Base-by-base conservation (phyloP, 139 green algal genomes). In the Coelastrella sp. region DNA sequence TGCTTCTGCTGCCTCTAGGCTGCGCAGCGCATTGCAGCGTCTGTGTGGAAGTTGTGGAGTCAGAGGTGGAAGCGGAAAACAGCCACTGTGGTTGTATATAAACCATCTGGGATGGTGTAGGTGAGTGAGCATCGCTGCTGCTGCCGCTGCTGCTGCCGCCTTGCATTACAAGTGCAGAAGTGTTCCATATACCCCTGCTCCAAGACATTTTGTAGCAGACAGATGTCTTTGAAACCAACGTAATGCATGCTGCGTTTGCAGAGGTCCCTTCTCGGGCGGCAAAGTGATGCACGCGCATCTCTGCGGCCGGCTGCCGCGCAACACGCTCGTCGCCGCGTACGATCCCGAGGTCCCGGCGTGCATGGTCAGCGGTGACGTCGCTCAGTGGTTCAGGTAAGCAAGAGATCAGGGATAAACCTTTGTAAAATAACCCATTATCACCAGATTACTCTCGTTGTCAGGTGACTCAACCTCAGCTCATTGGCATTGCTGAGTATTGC, bases 81-180 rank as follows among this genome's bases (percentile, higher is more conserved):
- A 81, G 57, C 81, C 81, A 9, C n/a, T 87, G 53, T 87, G 81
- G 81, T 57, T 87, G 11, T 87, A 87, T 57, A 80, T 87, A 35
- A 87, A 87, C 69, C 81, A 87, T 27, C 30, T 87, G 38, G 81
- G 81, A 21, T 84, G 77, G 77, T 84, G 77, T 40, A 81, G 74
- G 74, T 81, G 17, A 30, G 7, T 75, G 15, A 53, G 4, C 67
- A 17, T 27, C 8, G 34, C 38, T 76, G 67, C 67, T 76, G 35
- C 67, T 38, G 40, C 38, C 4, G 15, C 68, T 35, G 68, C 68
- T 59, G 41, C 68, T 78, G 38, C 66, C 35, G 66, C 32, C 60
- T 21, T 23, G 40, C 23, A 27, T 27, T 60, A 9, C 43, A 30
- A 27, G n/a, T 60, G 69, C 69, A 35, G 38, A 40, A 38, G 69